A percentile compares a stretch with the other conserved stretches of the same genome.
These are phyloP conservation scores for Aureobasidium namibiae DNA, from an alignment of 2,329 filamentous ascomycete genomes.

Conservation along the genomic window DNA sequence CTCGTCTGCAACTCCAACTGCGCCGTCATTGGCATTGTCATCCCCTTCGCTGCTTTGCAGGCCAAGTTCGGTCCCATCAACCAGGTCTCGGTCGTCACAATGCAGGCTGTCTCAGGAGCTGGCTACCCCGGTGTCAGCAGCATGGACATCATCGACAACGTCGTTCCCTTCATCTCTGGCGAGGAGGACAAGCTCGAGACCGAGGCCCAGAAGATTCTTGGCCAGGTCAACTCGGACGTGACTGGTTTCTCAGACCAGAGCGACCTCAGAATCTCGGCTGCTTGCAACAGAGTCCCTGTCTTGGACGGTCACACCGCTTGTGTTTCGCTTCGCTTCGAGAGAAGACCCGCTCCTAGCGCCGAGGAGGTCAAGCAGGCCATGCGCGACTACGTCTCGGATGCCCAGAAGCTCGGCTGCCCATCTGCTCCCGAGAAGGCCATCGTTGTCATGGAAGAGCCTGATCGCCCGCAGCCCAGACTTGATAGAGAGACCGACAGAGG, in stretches of 20 bases:
- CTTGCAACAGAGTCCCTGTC: slow-evolving; percentile 91
- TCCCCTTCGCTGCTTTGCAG: slow-evolving; percentile 86
- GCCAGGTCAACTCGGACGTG: slow-evolving; percentile 59
- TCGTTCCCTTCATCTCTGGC: slow-evolving; percentile 85
- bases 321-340: slow-evolving; percentile 75
- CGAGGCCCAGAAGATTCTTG: slow-evolving; percentile 91
- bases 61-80: slow-evolving; percentile 72
- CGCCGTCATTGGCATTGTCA: slow-evolving; percentile 91
- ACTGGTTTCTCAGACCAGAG: slow-evolving; percentile 71
- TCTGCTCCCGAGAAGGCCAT: slow-evolving; percentile 78
- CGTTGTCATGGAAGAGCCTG: slow-evolving; percentile 78
- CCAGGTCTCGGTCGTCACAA: slow-evolving; percentile 77
- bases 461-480: slow-evolving; percentile 83
- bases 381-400: slow-evolving; percentile 73
- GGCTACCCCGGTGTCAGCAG: slow-evolving; percentile 83
- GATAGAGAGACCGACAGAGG: slow-evolving; percentile 79
- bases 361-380: slow-evolving; percentile 73
- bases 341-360: slow-evolving; percentile 62
- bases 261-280: slow-evolving; percentile 67
- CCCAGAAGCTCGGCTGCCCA: slow-evolving; percentile 73
- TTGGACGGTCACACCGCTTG: slow-evolving; percentile 94
- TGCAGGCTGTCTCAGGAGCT: slow-evolving; percentile 90
- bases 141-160: slow-evolving; percentile 96
- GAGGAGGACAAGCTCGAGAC: slow-evolving; percentile 96
- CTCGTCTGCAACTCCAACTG: slow-evolving; percentile 98